These are phyloP conservation scores for Tausonia pullulans DNA, from an alignment of 1,284 basidiomycete genomes.

Conservation along the genomic window DNA sequence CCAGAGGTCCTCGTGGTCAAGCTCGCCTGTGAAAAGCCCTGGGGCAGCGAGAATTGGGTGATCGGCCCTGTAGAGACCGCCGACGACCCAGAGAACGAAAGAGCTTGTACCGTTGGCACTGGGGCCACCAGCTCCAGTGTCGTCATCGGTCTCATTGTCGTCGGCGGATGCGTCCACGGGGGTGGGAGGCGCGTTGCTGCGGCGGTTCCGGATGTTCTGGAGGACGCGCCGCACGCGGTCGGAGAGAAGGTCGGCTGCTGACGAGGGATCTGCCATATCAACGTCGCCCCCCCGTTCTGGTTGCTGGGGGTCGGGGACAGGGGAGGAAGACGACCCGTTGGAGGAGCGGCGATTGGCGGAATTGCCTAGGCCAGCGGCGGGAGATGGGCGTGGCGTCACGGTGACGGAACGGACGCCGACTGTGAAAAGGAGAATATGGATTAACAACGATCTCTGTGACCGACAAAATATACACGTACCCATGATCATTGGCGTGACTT, in stretches of 20 bases:
- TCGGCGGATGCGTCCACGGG: background rate
- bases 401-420: constrained; percentile 14
- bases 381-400: background rate
- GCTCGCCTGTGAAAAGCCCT: constrained; percentile 47
- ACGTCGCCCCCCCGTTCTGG: constrained; percentile 3
- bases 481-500: constrained; percentile 14
- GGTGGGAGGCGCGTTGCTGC: too few species aligned
- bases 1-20: constrained; percentile 64
- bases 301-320: background rate
- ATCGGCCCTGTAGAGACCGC: constrained; percentile 69
- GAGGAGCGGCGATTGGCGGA: background rate
- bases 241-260: background rate
- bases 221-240: constrained; percentile 1
- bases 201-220: background rate
- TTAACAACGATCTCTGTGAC: background rate
- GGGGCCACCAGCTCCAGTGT: background rate
- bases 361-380: background rate
- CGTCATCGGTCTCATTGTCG: background rate
- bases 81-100: constrained; percentile 41
- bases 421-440: background rate
- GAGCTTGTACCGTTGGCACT: constrained; percentile 12
- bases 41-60: constrained; percentile 71
- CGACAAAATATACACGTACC: background rate
- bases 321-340: background rate
- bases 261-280: background rate